Conservation (phyloP, 129 eudicot species). For the Daucus carota region DH1_v3.0 NC_030384.2:21709001-21709500, state of each 20-base stretch:
- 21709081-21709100: constrained; percentile 88
- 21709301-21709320: constrained; percentile 75
- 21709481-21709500: constrained; percentile 88
- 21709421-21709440: constrained; percentile 94
- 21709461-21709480: constrained; percentile 77
- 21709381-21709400: constrained; percentile 80
- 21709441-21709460: constrained; percentile 74
- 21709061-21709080: constrained; percentile 90
- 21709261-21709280: constrained; percentile 43
- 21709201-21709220: constrained; percentile 71
- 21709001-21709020: constrained; percentile 97
- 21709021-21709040: constrained; percentile 68
- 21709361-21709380: constrained; percentile 44
- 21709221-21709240: constrained; percentile 56
- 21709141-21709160: constrained; percentile 96
- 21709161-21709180: constrained; percentile 83
- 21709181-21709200: constrained; percentile 79
- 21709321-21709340: constrained; percentile 54
- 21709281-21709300: constrained; percentile 57
- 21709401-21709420: constrained; percentile 76
- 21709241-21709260: constrained; percentile 63
- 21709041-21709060: constrained; percentile 71
- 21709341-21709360: constrained; percentile 33
- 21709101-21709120: constrained; percentile 72
- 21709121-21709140: constrained; percentile 96